Evolutionary conservation across 23 red algal genomes (phyloP), one percentile per base, ranked within the genome.

Genomic region (Chondrus crispus): DNA sequence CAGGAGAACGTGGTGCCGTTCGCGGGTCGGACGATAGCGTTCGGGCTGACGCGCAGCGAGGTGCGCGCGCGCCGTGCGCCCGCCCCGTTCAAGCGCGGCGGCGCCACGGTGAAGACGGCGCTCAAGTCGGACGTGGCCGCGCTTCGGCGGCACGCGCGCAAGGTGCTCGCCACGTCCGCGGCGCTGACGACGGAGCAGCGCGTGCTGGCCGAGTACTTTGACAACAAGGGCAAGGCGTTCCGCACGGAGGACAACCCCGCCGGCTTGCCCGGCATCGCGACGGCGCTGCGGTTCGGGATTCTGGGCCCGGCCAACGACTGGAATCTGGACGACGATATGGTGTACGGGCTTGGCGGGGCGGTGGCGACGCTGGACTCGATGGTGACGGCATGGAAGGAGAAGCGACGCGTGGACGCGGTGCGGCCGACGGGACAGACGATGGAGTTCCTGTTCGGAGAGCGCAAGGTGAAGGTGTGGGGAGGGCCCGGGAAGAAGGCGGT

Each of bases 1-100:
- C 84, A 88, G 68, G 64, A 53, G 37, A 62, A 88, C 38, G 84
- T 88, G 4, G 50, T 53, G 26, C 84, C 84, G n/a, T n/a, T n/a
- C n/a, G n/a, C n/a, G n/a, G n/a, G n/a, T n/a, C n/a, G n/a, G n/a
- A n/a, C n/a, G n/a, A n/a, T n/a, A n/a, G n/a, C n/a, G n/a, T n/a
- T n/a, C n/a, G n/a, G n/a, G n/a, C n/a, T n/a, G n/a, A n/a, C n/a
- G n/a, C n/a, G n/a, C n/a, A n/a, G n/a, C n/a, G n/a, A n/a, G n/a
- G n/a, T n/a, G n/a, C n/a, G n/a, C n/a, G n/a, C n/a, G n/a, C n/a
- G n/a, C n/a, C n/a, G n/a, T n/a, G n/a, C n/a, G n/a, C n/a, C n/a
- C n/a, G n/a, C n/a, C n/a, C n/a, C n/a, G n/a, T n/a, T n/a, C n/a
- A n/a, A n/a, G n/a, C n/a, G n/a, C n/a, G n/a, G n/a, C n/a, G n/a